Percentiles rank a stretch among this genome's conserved stretches.
Evolutionary conservation across 2,329 filamentous ascomycete genomes (phyloP).

Genomic region (Fusarium sulawesiense): DNA sequence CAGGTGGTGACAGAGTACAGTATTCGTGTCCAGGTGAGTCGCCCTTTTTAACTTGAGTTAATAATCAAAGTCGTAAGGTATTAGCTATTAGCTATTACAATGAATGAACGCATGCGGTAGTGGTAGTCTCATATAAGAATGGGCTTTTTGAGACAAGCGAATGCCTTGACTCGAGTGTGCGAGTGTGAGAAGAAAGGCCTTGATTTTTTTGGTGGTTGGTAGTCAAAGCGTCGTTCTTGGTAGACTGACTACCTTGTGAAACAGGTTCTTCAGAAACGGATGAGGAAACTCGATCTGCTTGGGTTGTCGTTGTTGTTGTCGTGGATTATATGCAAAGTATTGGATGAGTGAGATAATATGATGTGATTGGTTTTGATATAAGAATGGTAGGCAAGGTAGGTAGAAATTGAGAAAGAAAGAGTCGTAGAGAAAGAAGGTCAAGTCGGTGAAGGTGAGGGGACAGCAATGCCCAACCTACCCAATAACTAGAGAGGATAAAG

Average conservation of each 20-base stretch:
- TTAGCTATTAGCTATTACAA: slow-evolving; percentile 37
- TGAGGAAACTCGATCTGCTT: slow-evolving; percentile 17
- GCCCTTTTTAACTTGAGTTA: not conserved
- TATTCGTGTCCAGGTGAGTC: not conserved
- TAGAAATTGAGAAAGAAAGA: slow-evolving; percentile 8
- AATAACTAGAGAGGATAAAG: slow-evolving; percentile 25
- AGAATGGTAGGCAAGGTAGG: not conserved
- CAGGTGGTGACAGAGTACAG: not conserved
- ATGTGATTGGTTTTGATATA: slow-evolving; percentile 11
- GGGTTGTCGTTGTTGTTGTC: not conserved
- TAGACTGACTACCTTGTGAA: slow-evolving; percentile 5
- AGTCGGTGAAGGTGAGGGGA: slow-evolving; percentile 27
- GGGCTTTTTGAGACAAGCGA: slow-evolving; percentile 30
- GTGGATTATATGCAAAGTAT: not conserved
- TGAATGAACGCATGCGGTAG: slow-evolving; percentile 24
- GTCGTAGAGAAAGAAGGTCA: slow-evolving; percentile 23
- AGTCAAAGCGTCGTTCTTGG: slow-evolving; percentile 24
- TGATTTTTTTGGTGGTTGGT: slow-evolving; percentile 15
- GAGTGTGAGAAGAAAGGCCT: not conserved
- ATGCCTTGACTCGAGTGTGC: slow-evolving; percentile 24
- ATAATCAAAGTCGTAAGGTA: slow-evolving; percentile 11
- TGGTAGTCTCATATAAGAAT: slow-evolving; percentile 36
- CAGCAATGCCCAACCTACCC: slow-evolving; percentile 23
- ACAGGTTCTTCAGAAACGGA: slow-evolving; percentile 28
- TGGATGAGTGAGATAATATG: not conserved